These are phyloP conservation scores for Saturnispora ahearnii DNA, from an alignment of 805 yeast genomes.

Conservation along the genomic window DNA sequence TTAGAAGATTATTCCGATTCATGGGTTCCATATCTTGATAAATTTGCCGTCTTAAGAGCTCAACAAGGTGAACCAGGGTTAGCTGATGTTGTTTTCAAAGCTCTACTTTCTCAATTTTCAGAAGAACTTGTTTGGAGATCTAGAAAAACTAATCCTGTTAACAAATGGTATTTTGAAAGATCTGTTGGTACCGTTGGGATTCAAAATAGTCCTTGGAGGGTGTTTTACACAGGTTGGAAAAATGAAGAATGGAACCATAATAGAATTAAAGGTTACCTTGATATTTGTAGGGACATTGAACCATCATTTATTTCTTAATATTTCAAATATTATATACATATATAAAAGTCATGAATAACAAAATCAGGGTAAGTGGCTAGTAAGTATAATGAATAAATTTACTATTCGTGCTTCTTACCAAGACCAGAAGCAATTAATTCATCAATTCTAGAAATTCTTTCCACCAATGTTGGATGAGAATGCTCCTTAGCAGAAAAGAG, in stretches of 20 bases:
- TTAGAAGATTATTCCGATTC: conserved; percentile 12
- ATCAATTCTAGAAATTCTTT: conserved; percentile 73
- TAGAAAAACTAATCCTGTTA: conserved; percentile 76
- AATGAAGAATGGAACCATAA: conserved; percentile 19
- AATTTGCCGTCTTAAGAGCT: conserved; percentile 78
- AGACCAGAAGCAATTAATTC: conserved; percentile 15
- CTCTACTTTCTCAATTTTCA: conserved; percentile 59
- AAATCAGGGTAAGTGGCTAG: not conserved
- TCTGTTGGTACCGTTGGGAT: conserved; percentile 59
- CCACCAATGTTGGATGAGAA: conserved; percentile 87
- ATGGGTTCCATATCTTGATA: conserved; percentile 73
- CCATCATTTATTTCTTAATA: conserved; percentile 37
- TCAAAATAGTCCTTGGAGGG: conserved; percentile 30
- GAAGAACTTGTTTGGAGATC: conserved; percentile 86
- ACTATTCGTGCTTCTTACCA: not conserved
- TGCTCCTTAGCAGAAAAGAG: conserved; percentile 81
- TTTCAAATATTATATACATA: not conserved
- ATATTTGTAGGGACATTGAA: conserved; percentile 46
- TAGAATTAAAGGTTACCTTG: conserved; percentile 38
- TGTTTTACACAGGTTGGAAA: conserved; percentile 35
- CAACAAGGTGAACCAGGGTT: conserved; percentile 89
- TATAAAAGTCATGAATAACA: not conserved
- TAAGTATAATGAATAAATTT: not conserved
- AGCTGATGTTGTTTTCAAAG: conserved; percentile 87
- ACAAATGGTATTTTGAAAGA: conserved; percentile 95